These are phyloP conservation scores for Phytomonas sp. DNA, from an alignment of 208 protist genomes.

Conservation along the genomic window DNA sequence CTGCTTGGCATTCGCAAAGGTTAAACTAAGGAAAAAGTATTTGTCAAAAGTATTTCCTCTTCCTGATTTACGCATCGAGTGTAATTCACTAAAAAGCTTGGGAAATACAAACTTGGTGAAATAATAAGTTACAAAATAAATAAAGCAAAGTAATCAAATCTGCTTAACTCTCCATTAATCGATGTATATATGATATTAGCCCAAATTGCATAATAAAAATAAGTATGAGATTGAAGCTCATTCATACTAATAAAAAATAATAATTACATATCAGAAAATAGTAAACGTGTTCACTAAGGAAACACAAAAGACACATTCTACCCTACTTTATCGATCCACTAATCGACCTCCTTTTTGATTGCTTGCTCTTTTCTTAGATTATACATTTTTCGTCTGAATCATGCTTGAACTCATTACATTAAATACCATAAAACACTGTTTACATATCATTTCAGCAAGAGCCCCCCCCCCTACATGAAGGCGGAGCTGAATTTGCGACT, in stretches of 20 bases:
- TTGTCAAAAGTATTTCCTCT: background rate
- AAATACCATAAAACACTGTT: background rate
- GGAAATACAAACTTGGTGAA: background rate
- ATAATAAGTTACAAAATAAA: conserved; percentile 11
- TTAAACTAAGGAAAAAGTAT: background rate
- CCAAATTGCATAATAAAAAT: conserved; percentile 4
- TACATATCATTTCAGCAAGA: background rate
- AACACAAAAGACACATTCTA: background rate
- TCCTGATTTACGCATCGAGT: background rate
- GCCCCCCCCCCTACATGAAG: background rate
- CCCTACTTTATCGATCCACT: background rate
- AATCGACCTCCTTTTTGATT: background rate
- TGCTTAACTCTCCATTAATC: conserved; percentile 1
- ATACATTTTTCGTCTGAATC: background rate
- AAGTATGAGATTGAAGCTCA: background rate
- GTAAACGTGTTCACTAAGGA: conserved; percentile 8
- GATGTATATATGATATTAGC: background rate
- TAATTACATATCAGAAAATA: conserved; percentile 6
- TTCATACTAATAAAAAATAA: conserved; percentile 10
- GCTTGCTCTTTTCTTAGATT: background rate
- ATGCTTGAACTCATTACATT: background rate
- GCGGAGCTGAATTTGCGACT: background rate
- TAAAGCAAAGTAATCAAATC: conserved; percentile 11
- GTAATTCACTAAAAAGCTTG: background rate
- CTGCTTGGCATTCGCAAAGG: background rate